Conservation (phyloP, 2,329 filamentous ascomycete species). For the Claviceps sp. region DNA sequence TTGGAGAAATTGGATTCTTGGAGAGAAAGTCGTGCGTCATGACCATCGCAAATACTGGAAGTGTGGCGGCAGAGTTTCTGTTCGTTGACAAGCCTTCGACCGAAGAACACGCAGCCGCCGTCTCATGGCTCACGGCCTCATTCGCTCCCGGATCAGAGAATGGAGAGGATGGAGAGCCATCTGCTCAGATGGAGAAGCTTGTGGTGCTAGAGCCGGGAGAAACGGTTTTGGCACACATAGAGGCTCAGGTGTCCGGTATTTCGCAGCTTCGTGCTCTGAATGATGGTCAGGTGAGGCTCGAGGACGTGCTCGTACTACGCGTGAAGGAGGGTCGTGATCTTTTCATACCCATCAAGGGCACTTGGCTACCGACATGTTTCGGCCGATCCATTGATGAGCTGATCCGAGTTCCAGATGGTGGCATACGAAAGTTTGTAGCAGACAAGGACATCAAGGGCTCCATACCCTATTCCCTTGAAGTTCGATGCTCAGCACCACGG, state of each 20-base stretch:
- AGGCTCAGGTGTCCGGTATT: conserved; percentile 51
- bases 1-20: conserved; percentile 61
- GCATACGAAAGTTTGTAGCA: conserved; percentile 45
- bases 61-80: conserved; percentile 63
- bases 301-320: conserved; percentile 79
- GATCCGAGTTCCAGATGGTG: conserved; percentile 70
- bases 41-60: conserved; percentile 85
- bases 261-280: conserved; percentile 59
- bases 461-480: conserved; percentile 42
- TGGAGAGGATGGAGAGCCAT: conserved; percentile 10
- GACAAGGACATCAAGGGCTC: conserved; percentile 28
- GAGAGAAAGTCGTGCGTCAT: conserved; percentile 52
- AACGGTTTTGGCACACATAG: conserved; percentile 56
- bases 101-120: conserved; percentile 23
- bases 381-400: conserved; percentile 80
- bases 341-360: conserved; percentile 69
- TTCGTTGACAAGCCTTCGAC: conserved; percentile 61
- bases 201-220: conserved; percentile 76
- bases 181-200: conserved; percentile 24
- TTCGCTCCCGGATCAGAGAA: conserved; percentile 37
- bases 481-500: conserved; percentile 69
- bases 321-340: conserved; percentile 78
- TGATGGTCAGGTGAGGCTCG: conserved; percentile 48
- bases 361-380: conserved; percentile 72
- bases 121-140: conserved; percentile 57